Base-by-base conservation (phyloP, 1,284 basidiomycete genomes). In the Rhodotorula sp. region DNA sequence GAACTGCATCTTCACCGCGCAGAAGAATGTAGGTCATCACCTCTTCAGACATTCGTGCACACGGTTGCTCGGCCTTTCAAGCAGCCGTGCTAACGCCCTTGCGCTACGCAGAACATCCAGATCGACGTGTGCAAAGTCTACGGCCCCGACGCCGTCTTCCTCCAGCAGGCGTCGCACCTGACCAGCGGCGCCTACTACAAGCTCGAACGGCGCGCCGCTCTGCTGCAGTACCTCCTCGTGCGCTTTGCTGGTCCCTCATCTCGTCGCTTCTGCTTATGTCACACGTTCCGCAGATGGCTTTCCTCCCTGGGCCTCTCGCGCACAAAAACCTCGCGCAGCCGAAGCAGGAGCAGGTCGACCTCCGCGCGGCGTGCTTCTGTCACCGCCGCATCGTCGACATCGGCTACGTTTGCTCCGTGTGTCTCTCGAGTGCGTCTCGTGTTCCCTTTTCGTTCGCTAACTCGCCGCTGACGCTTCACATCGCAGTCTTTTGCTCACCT, bases 1-100 rank as follows among this genome's bases (percentile, higher is more conserved):
- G 97, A 99, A 99, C 81, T 91, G 93, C 68, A 98, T 99, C 64
- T 99, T 99, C 83, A 95, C 94, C 5, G 97, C 97, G 1, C 97
- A 99, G 81, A 99, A 99, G 83, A 86, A 93, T 69, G 93, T 91
- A 74, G 77, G 87, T 82, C 10, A 1, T 66, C 13, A 52, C 34
- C 68, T 69, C 25, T 17, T 34, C 21, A 5, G 34, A 5, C 34
- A 34, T 5, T 34, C 34, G 34, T 34, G 34, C 34, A 34, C 5
- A 34, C 34, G 23, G 16, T 42, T 45, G 2, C 42, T 10, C 55
- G 21, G 19, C n/a, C 21, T 14, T 17, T 14, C 16, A 13, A 16
- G 13, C 25, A 25, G 52, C 52, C 3, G 13, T 4, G 7, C 25
- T 34, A 34, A 34, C n/a, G 7, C 16, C 50, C 41, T 7, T 14